Percentiles rank a stretch among this genome's conserved stretches.
Conservation (phyloP, 306 rosid species). For the Fragaria iinumae region DNA sequence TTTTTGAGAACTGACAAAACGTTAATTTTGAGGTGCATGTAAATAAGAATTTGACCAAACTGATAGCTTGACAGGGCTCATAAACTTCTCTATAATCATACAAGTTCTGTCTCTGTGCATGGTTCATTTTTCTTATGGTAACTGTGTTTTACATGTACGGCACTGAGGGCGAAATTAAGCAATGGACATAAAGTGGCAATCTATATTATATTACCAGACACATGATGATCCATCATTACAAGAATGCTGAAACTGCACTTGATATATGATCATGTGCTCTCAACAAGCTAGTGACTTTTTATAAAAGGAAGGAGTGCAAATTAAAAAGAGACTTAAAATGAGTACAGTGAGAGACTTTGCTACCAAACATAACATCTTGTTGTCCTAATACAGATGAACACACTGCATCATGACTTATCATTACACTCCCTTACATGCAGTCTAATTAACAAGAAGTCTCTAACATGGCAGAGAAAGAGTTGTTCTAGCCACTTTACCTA, state of each 20-base stretch:
- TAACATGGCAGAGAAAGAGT: constrained; percentile 25
- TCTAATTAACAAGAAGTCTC: constrained; percentile 23
- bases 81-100: background rate
- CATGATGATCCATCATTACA: constrained; percentile 16
- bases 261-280: constrained; percentile 1
- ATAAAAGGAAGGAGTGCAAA: no score
- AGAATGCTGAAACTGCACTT: background rate
- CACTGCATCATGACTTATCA: constrained; percentile 21
- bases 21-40: background rate
- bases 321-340: background rate
- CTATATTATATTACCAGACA: constrained; percentile 3
- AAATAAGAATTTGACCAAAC: background rate
- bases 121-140: background rate
- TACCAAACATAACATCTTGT: constrained; percentile 24
- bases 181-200: background rate
- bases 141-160: background rate
- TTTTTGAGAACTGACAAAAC: no score
- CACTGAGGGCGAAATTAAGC: background rate
- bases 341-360: background rate
- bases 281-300: background rate
- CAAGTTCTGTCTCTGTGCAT: background rate
- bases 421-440: background rate
- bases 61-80: background rate
- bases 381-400: background rate
- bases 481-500: constrained; percentile 36